These are phyloP conservation scores for Boletus subparvulus DNA, from an alignment of 768 basidiomycete genomes.

Conservation along the genomic window DNA sequence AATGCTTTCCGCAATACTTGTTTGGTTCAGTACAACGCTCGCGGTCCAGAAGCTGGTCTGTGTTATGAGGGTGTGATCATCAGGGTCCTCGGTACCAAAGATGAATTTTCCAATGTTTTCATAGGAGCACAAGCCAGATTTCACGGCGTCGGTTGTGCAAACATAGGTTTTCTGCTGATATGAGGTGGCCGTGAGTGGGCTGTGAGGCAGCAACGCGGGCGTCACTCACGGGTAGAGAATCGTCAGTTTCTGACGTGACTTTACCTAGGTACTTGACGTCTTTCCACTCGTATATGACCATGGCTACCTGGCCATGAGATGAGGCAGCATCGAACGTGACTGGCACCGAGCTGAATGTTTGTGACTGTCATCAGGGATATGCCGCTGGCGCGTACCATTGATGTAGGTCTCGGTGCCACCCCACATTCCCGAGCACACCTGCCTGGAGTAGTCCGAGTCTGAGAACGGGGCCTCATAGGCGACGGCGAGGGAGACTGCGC, in stretches of 20 bases:
- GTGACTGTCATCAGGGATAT: slow-evolving; percentile 6
- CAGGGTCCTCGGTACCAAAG: slow-evolving; percentile 52
- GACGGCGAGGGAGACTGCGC: slow-evolving; percentile 35
- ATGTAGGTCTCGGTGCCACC: slow-evolving; percentile 75
- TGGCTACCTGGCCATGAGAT: slow-evolving; percentile 85
- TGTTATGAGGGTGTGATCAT: slow-evolving; percentile 56
- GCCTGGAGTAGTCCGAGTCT: slow-evolving; percentile 80
- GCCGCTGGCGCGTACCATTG: slow-evolving; percentile 55
- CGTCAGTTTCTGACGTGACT: slow-evolving; percentile 51
- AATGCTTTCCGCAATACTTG: slow-evolving; percentile 9
- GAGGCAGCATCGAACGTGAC: slow-evolving; percentile 69
- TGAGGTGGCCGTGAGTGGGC: slow-evolving; percentile 16
- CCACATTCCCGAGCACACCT: slow-evolving; percentile 98
- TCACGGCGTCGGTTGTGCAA: slow-evolving; percentile 82
- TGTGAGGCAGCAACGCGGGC: slow-evolving; percentile 7
- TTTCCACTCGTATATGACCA: slow-evolving; percentile 95
- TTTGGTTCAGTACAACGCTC: slow-evolving; percentile 60
- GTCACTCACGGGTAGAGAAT: slow-evolving; percentile 62
- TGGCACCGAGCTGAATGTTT: slow-evolving; percentile 31
- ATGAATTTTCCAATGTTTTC: slow-evolving; percentile 89
- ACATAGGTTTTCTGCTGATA: slow-evolving; percentile 84
- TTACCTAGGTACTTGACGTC: slow-evolving; percentile 85
- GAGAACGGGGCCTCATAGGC: slow-evolving; percentile 66
- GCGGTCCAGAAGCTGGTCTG: slow-evolving; percentile 89
- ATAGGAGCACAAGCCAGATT: slow-evolving; percentile 64